A percentile compares a stretch with the other conserved stretches of the same genome.
Conservation (phyloP, 768 basidiomycete genomes). For the Crassisporium funariophilum region DNA sequence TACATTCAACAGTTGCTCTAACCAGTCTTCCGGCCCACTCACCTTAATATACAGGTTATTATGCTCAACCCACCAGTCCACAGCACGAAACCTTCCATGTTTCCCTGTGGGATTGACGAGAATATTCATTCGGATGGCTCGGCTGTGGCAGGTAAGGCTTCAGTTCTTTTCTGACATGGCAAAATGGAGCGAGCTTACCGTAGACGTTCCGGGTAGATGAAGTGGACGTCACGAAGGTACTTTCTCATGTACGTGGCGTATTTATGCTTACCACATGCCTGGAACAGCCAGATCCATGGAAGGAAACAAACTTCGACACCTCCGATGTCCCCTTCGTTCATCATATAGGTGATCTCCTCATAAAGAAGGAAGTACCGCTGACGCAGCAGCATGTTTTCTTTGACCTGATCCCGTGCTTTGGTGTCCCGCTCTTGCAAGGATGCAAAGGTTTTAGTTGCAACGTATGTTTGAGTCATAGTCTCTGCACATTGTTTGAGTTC, state of each 20-base stretch:
- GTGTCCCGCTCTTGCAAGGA: background rate
- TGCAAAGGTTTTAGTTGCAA: slow-evolving; percentile 1
- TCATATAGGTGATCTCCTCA: slow-evolving; percentile 36
- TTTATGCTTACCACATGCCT: slow-evolving; percentile 35
- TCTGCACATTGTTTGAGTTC: slow-evolving; percentile 27
- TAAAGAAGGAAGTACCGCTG: slow-evolving; percentile 41
- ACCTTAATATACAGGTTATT: slow-evolving; percentile 47
- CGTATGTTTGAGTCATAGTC: slow-evolving; percentile 20
- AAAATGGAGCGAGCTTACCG: slow-evolving; percentile 4
- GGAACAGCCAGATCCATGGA: slow-evolving; percentile 29
- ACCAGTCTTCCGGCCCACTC: no score
- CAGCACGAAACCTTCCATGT: slow-evolving; percentile 26
- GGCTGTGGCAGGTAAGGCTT: slow-evolving; percentile 9
- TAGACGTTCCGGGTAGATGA: slow-evolving; percentile 21
- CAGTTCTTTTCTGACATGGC: background rate
- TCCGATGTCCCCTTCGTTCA: slow-evolving; percentile 36
- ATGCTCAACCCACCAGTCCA: slow-evolving; percentile 44
- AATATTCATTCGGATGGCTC: slow-evolving; percentile 29
- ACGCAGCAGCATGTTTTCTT: slow-evolving; percentile 33
- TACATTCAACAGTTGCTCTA: background rate
- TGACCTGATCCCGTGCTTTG: slow-evolving; percentile 28
- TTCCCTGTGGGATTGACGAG: slow-evolving; percentile 40
- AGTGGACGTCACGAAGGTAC: slow-evolving; percentile 28
- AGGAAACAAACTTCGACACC: slow-evolving; percentile 25
- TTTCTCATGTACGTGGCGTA: slow-evolving; percentile 30